A percentile compares a stretch with the other conserved stretches of the same genome.
Conservation (phyloP, 345 rosid species). For the Mangifera indica region DNA sequence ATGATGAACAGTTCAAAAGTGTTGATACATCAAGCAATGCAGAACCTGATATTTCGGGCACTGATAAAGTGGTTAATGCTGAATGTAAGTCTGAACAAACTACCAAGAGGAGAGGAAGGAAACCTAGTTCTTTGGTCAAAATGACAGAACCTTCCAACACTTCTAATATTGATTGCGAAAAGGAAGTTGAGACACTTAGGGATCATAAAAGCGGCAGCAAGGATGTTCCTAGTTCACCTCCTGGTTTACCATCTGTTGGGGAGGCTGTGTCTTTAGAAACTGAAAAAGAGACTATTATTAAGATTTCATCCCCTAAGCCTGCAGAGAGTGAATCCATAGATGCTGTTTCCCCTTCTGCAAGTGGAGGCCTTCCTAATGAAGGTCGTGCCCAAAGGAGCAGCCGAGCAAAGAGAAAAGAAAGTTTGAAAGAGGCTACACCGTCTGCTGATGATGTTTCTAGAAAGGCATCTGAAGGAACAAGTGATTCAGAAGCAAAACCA, state of each 20-base stretch:
- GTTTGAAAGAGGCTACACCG: conserved; percentile 38
- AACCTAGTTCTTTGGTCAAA: conserved; percentile 34
- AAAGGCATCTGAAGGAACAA: conserved; percentile 47
- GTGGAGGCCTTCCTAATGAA: conserved; percentile 44
- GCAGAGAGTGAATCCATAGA: conserved; percentile 31
- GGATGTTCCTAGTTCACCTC: conserved; percentile 36
- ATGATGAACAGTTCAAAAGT: conserved; percentile 25
- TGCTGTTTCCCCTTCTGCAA: conserved; percentile 40
- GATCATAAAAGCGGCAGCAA: conserved; percentile 34
- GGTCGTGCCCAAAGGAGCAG: conserved; percentile 41
- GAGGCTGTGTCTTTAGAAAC: conserved; percentile 43
- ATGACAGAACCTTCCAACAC: conserved; percentile 39
- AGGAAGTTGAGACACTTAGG: conserved; percentile 32
- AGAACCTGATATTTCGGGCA: conserved; percentile 35
- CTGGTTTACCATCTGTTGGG: conserved; percentile 31
- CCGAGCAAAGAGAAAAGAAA: conserved; percentile 57
- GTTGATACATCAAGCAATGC: conserved; percentile 38
- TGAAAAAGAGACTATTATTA: conserved; percentile 36
- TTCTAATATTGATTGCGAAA: conserved; percentile 41
- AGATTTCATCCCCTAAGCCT: conserved; percentile 45
- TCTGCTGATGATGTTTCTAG: conserved; percentile 41
- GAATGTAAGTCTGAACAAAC: conserved; percentile 38
- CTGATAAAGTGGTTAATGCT: conserved; percentile 28
- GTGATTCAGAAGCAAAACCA: conserved; percentile 52
- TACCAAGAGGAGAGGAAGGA: conserved; percentile 37